Evolutionary conservation across 495 filamentous ascomycete genomes (phyloP).

Genomic region (Tuber magnatum): DNA sequence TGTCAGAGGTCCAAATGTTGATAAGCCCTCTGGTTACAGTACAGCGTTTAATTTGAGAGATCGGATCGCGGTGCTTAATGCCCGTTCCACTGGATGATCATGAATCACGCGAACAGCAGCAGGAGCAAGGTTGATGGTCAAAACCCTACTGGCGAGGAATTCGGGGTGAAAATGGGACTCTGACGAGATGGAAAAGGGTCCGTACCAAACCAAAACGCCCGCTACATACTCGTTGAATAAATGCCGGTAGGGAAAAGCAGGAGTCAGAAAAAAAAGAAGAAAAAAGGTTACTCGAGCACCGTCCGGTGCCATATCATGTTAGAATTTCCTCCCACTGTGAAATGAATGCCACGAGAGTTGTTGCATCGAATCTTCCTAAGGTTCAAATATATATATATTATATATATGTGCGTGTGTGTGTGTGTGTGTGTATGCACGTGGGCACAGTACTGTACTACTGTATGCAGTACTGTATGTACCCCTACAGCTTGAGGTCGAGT

Average conservation of each 20-base stretch:
- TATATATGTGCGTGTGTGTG: no score
- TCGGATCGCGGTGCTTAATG: neutral
- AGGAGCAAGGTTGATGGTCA: neutral
- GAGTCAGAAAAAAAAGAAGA: neutral
- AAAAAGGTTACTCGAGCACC: neutral
- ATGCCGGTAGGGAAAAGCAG: neutral
- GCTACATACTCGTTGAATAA: neutral
- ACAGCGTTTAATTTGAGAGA: neutral
- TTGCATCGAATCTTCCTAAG: constrained; percentile 3
- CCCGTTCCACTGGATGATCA: neutral
- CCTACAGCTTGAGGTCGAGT: neutral
- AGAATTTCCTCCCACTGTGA: neutral
- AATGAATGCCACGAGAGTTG: constrained; percentile 4
- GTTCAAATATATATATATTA: no score
- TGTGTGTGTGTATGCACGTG: no score
- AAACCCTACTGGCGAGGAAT: neutral
- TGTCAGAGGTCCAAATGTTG: neutral
- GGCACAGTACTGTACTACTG: neutral
- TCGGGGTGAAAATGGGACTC: neutral
- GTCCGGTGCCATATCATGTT: neutral
- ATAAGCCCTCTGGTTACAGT: neutral
- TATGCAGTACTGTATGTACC: neutral
- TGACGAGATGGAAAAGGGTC: neutral
- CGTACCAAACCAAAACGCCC: neutral
- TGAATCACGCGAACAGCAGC: neutral